phyloP scores from a whole-genome alignment of 768 basidiomycete genomes.

The Boletus rex-veris region DNA sequence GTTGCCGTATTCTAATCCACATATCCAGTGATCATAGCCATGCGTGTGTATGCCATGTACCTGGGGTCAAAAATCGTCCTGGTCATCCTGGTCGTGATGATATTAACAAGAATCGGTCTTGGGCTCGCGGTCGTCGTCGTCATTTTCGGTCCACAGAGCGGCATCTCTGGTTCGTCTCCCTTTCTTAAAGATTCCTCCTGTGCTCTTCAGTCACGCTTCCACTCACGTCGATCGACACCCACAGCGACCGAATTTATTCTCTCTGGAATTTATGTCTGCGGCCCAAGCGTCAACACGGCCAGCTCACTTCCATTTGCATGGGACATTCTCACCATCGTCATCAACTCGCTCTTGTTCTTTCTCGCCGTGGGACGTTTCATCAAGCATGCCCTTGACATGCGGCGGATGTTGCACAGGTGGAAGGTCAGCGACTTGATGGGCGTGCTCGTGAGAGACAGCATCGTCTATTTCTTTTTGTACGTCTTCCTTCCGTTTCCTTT shows the following conservation, averaged over 20 bases:
- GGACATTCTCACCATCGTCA: conserved; percentile 10
- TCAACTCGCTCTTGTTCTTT: conserved; percentile 13
- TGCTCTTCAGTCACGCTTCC: too few species aligned
- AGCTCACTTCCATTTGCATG: conserved; percentile 13
- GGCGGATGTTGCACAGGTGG: conserved; percentile 7
- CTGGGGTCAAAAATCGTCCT: conserved; percentile 11
- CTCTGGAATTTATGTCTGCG: conserved; percentile 16
- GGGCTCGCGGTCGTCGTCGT: conserved; percentile 7
- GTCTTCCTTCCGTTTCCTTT: neutral
- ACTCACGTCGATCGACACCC: neutral
- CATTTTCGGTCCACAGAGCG: conserved; percentile 17
- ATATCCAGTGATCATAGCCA: conserved; percentile 13
- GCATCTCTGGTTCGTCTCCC: conserved; percentile 8
- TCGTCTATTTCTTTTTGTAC: conserved; percentile 18
- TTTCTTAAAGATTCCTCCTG: too few species aligned
- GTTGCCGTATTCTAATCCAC: neutral
- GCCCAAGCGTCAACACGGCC: neutral
- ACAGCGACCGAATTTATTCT: conserved; percentile 16
- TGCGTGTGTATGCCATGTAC: conserved; percentile 24
- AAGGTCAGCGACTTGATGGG: conserved; percentile 12
- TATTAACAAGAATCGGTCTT: conserved; percentile 6
- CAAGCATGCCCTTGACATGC: conserved; percentile 8
- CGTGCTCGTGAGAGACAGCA: conserved; percentile 17
- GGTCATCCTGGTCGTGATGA: neutral
- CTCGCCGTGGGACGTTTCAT: conserved; percentile 14